Conservation (phyloP, 2,329 filamentous ascomycete species). For the Cadophora sp. region DNA sequence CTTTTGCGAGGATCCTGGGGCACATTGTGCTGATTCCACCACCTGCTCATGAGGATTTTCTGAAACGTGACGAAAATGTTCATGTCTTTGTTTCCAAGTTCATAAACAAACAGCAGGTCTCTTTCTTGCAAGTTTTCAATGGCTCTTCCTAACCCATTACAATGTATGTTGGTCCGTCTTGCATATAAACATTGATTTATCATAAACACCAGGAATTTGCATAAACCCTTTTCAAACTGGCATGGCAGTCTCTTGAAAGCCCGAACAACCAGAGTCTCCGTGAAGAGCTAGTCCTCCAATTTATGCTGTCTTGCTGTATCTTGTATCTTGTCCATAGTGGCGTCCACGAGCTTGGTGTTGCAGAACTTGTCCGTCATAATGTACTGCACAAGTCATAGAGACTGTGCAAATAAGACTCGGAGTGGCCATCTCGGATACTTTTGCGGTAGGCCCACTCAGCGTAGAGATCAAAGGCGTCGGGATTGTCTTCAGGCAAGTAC, state of each 20-base stretch:
- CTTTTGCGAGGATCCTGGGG: neutral
- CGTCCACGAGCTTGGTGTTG: constrained; percentile 4
- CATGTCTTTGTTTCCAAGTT: no score
- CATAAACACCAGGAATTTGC: no score
- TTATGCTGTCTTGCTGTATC: neutral
- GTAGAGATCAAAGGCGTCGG: constrained; percentile 1
- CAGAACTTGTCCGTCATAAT: constrained; percentile 12
- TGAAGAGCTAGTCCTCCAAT: neutral
- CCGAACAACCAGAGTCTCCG: neutral
- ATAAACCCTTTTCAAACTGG: no score
- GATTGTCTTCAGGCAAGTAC: constrained; percentile 8
- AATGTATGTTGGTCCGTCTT: no score
- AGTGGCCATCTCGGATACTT: neutral
- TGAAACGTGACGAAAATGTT: no score
- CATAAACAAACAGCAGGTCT: no score
- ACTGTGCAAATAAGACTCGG: constrained; percentile 17
- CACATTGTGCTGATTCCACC: no score
- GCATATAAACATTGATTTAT: no score
- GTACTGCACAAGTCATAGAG: neutral
- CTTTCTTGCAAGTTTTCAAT: no score
- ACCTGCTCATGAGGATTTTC: no score
- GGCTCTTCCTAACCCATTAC: no score
- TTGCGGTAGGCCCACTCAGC: neutral
- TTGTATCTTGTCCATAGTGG: constrained; percentile 18
- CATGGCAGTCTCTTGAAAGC: neutral